Evolutionary conservation across 441 rosid species (phyloP), one percentile per base, ranked within the genome.

Genomic region (Bocquillonia castaneifolia): DNA sequence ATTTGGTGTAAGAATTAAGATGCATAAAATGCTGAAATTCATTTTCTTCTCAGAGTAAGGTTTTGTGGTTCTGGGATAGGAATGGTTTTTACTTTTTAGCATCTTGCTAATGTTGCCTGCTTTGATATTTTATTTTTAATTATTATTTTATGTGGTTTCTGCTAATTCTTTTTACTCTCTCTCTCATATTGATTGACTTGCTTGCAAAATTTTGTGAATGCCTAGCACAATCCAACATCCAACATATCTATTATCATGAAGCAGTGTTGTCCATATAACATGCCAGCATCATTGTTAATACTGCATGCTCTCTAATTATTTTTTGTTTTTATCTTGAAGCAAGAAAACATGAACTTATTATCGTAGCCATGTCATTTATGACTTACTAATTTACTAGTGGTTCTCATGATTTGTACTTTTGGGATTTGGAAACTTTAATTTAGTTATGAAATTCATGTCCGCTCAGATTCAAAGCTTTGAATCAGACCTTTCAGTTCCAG

Each of bases 401-500:
- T 2, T 28, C 42, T 10, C 56, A 26, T 17, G 7, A 26, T 64
- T 34, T 47, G 40, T 59, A 63, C 13, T 42, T 44, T 58, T 34
- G 56, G 50, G 22, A 40, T 39, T 44, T 37, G 14, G 12, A 13
- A 25, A 31, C 20, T 58, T 40, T 28, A 26, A 25, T 13, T 53
- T 57, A 5, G 64, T 34, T 37, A 31, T 44, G 53, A 52, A 51
- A 75, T 50, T 59, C 12, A 31, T 56, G 50, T 40, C 63, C 77
- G 6, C 68, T 69, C 74, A 91, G 97, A 79, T 89, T 80, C 99
- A 93, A 79, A 93, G 97, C 80, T 93, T 93, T 73, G 99, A 91
- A 82, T 87, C 96, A 40, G 96, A 91, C 66, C 78, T 93, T 66
- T 76, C 73, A 60, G 95, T 85, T 59, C 97, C 95, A 59, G 77